Evolutionary conservation across 306 rosid genomes (phyloP), one percentile per base, ranked within the genome.

Genomic region (Senna tora): DNA sequence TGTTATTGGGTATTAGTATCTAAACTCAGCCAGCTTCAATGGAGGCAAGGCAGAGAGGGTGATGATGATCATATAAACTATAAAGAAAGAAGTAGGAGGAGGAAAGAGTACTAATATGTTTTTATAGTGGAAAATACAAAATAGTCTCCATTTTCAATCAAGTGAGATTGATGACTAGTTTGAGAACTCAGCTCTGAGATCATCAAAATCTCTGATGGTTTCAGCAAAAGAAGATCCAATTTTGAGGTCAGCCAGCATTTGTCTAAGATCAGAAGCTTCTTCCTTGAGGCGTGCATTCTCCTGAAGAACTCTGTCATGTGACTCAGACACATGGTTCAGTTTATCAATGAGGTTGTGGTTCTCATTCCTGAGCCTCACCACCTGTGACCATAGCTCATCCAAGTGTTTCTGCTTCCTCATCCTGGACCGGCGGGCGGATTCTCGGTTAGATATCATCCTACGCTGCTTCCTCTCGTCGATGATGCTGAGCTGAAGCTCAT

Each of bases 381-480:
- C 96, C 77, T 89, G 97, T 2, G 92, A 87, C 93, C 96, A 89
- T 0, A 92, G 86, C 66, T 92, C 97, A 60, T 92, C 96, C 25
- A 92, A 71, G 78, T 92, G 97, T 42, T 83, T 89, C 54, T 92
- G 97, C 72, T 92, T 92, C 84, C 97, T 80, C 97, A 91, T 91
- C 82, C 97, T 58, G 6, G 97, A 91, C 54, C 97, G 76, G 30
- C 97, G 76, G 1, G 97, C 97, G 0, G 97, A 92, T 77, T 92
- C 97, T 65, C 97, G 32, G 73, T 92, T 92, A 0, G 97, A 92
- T 77, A 92, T 89, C 97, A 92, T 92, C 69, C 97, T 38, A 46
- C 97, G 33, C 69, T 87, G 92, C 67, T 84, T 88, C 83, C 97
- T 80, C 16, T 89, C 92, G 0, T 92, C 92, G 65, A 92, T 81